Base-by-base conservation (phyloP, 2,329 filamentous ascomycete genomes). In the Westerdykella ornata region DNA sequence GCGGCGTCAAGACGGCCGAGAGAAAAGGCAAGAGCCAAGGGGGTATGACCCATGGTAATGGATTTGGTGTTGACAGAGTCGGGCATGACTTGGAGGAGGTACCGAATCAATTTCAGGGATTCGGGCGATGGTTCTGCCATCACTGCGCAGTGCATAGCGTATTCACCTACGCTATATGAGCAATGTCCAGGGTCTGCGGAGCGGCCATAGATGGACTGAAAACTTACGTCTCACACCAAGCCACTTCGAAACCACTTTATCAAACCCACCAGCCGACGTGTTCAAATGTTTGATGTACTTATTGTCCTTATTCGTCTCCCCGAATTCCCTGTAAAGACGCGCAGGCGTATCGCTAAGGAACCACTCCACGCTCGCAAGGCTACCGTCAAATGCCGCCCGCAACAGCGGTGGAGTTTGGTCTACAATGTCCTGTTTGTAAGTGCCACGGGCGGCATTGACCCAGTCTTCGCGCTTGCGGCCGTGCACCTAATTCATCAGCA, bases 391-490 rank as follows among this genome's bases (percentile, higher is more conserved):
- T 11, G 77, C 80, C 34, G 81, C 80, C 45, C 74, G 66, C 1
- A 85, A 71, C 7, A 85, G 65, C 3, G 82, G 84, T 2, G 81
- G 76, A 0, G 68, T 70, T 26, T 69, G 67, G 36, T 62, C 45
- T 29, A 48, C 41, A 12, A 36, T 37, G 16, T 17, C 14, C 13
- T 47, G 30, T 3, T 42, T 41, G 28, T 44, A 43, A 3, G 46
- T 43, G 20, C 69, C 68, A 11, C 77, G 74, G 3, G 80, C 79
- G 5, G 77, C 78, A 16, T 73, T 74, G 1, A 84, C 84, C 87
- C 86, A 94, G 52, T 89, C 85, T 26, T 71, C 69, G 37, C 79
- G 72, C 63, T 89, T 89, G 62, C 79, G 80, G 2, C 86, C 85
- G 48, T 84, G 81, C 1, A 94, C 54, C 38, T 58, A 49, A 9